Evolutionary conservation across 768 basidiomycete species (phyloP), one percentile per base, ranked within the genome.

Genomic region (Guyanaporus albipodus): DNA sequence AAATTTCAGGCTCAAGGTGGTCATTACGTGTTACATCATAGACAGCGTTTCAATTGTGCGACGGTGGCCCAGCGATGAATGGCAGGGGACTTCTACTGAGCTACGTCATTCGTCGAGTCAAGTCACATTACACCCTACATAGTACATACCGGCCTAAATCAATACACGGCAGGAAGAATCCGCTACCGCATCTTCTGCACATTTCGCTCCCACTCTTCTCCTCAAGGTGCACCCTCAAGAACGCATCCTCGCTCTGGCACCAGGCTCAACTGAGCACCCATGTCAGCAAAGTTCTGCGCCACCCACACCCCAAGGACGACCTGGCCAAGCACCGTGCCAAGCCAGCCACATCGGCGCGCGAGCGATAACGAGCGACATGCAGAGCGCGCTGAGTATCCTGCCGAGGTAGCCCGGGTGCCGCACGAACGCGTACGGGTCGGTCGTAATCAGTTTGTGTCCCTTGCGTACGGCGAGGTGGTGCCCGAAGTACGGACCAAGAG

Each of bases 281-380:
- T 3, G 31, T 26, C 2, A 63, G 38, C 29, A 64, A n/a, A 35
- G 24, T 48, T 46, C 42, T 70, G 68, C 29, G 53, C 18, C 8
- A 38, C 37, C 70, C 69, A 68, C 17, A 63, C 50, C 14, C 59
- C 62, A 8, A 63, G 38, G 11, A 67, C 27, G 0, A 44, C 0
- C 35, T 37, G 38, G 2, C 63, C 63, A 1, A 45, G 4, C 21
- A 33, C 8, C 15, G 60, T 66, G 2, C 38, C 44, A 17, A 64
- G 59, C 63, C 65, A 67, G 1, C 63, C 63, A 36, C 66, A 67
- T 2, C 27, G 23, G 1, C 33, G 44, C 15, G 41, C 26, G 22
- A 59, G 54, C 58, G 32, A 66, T 61, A 19, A 62, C 55, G 19
- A 70, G 42, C 17, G 68, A 57, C 42, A 66, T 51, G 1, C 71